Percentiles rank a stretch among this genome's conserved stretches.
Evolutionary conservation across 306 rosid genomes (phyloP).

Genomic region (Trichosanthes cucumerina): DNA sequence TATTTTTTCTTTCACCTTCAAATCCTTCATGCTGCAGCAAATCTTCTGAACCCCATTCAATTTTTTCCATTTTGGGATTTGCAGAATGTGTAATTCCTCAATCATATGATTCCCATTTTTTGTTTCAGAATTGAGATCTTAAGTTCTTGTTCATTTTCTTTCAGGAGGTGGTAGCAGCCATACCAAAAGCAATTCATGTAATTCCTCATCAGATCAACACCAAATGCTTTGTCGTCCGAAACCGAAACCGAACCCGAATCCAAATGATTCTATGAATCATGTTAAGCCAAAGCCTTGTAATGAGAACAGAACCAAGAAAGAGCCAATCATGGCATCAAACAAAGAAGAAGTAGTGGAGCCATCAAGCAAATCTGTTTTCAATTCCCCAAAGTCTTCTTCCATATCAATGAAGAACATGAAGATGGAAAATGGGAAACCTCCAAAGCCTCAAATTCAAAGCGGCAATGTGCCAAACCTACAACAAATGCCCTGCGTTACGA

Average conservation of each 20-base stretch:
- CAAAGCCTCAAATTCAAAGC: slow-evolving; percentile 18
- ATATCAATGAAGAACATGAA: slow-evolving; percentile 13
- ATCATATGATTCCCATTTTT: not conserved
- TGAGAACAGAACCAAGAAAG: slow-evolving; percentile 10
- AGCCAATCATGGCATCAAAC: not conserved
- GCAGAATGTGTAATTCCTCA: not conserved
- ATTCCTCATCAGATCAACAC: slow-evolving; percentile 19
- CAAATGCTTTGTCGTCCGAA: not conserved
- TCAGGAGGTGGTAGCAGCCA: slow-evolving; percentile 45
- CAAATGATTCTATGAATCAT: not conserved
- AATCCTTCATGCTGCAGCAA: not conserved
- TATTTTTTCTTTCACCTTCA: not conserved
- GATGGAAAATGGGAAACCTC: slow-evolving; percentile 22
- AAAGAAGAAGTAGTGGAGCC: not conserved
- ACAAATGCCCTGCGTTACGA: slow-evolving; percentile 63
- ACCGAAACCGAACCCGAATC: not conserved
- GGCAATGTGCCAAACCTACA: slow-evolving; percentile 10
- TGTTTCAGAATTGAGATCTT: not conserved
- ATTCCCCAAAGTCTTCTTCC: not conserved
- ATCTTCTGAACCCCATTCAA: not conserved
- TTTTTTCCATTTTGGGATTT: not conserved
- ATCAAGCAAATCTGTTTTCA: slow-evolving; percentile 1
- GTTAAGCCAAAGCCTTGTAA: not conserved
- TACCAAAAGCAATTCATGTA: slow-evolving; percentile 37
- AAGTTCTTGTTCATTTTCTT: not conserved